These are phyloP conservation scores for Blechomonas ayalai DNA, from an alignment of 208 protist genomes.

Conservation along the genomic window DNA sequence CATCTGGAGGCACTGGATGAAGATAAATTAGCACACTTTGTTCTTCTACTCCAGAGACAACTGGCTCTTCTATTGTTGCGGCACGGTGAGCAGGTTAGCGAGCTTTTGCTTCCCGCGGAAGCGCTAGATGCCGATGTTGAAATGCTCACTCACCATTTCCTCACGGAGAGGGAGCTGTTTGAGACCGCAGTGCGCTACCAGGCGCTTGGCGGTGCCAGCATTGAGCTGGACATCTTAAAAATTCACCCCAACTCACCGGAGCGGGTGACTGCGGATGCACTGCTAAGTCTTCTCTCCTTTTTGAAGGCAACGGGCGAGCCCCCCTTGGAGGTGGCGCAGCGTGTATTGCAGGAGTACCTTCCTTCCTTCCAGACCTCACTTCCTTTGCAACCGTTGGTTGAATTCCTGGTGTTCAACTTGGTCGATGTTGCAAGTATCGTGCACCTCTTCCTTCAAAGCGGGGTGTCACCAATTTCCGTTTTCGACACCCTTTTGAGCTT, in stretches of 20 bases:
- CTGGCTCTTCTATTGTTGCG: slow-evolving; percentile 35
- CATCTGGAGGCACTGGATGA: slow-evolving; percentile 17
- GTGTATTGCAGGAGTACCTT: slow-evolving; percentile 60
- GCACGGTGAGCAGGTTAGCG: slow-evolving; percentile 16
- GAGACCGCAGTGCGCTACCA: slow-evolving; percentile 53
- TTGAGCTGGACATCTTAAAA: slow-evolving; percentile 81
- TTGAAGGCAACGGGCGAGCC: slow-evolving; percentile 36
- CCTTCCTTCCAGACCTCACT: slow-evolving; percentile 47
- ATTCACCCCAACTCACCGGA: slow-evolving; percentile 46
- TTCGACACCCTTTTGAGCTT: slow-evolving; percentile 53
- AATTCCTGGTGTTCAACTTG: slow-evolving; percentile 48
- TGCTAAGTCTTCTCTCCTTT: slow-evolving; percentile 44
- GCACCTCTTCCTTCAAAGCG: slow-evolving; percentile 23
- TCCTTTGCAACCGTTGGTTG: slow-evolving; percentile 56
- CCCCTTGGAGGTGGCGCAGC: slow-evolving; percentile 35
- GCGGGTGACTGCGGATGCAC: slow-evolving; percentile 26
- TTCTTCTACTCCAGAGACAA: slow-evolving; percentile 68
- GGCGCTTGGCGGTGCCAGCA: slow-evolving; percentile 53
- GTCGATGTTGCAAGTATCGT: slow-evolving; percentile 14
- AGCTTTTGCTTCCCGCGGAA: slow-evolving; percentile 9
- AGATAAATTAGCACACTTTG: slow-evolving; percentile 43
- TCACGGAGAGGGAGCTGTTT: slow-evolving; percentile 57
- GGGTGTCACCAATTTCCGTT: slow-evolving; percentile 26
- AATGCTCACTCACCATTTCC: slow-evolving; percentile 31
- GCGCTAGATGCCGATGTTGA: slow-evolving; percentile 29